These are phyloP conservation scores for Coprinellus aureogranulatus DNA, from an alignment of 768 basidiomycete genomes.

Conservation along the genomic window DNA sequence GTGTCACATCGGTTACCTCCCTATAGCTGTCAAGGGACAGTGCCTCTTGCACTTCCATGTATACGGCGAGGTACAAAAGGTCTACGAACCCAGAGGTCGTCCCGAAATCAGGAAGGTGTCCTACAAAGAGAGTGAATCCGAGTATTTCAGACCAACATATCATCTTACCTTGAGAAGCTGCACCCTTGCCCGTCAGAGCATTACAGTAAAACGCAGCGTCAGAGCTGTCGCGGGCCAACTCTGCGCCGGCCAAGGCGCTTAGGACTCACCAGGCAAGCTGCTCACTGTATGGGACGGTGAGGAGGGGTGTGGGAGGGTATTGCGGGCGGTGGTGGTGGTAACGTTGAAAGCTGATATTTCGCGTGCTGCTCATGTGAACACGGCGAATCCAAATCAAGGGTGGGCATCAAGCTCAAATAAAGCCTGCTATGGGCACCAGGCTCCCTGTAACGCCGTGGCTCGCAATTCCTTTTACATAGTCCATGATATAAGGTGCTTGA, in stretches of 20 bases:
- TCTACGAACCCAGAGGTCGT: no score
- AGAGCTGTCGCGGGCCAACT: neutral
- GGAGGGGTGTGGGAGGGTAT: neutral
- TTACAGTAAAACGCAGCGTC: neutral
- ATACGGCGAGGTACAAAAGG: no score
- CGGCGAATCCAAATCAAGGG: constrained; percentile 10
- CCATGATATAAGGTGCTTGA: neutral
- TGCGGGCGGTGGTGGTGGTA: constrained; percentile 11
- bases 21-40: no score
- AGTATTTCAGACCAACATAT: no score
- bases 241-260: neutral
- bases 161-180: no score
- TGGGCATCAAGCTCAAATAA: constrained; percentile 8
- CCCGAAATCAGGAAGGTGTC: no score
- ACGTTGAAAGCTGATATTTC: constrained; percentile 26
- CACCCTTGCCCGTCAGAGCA: no score
- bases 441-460: neutral
- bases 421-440: neutral
- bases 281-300: constrained; percentile 7
- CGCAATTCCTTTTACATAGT: constrained; percentile 1
- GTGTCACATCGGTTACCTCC: no score
- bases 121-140: no score
- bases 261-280: neutral
- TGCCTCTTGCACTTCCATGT: no score
- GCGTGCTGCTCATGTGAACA: constrained; percentile 21